Conservation (phyloP, 352 stramenopile genomes). For the Pythium chondricola region DNA sequence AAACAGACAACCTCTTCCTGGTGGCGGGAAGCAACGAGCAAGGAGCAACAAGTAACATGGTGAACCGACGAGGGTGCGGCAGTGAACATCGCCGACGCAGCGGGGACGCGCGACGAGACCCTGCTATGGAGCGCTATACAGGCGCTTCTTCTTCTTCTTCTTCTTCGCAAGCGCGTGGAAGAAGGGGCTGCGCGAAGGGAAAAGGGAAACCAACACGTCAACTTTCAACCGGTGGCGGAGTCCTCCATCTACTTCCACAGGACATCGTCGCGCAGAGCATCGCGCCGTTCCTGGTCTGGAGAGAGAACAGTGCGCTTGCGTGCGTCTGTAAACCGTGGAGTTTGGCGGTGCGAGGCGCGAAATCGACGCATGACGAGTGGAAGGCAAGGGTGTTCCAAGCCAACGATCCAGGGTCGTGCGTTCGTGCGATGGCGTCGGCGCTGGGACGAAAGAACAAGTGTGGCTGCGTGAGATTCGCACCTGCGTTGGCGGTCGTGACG, state of each 20-base stretch:
- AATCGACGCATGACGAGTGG: slow-evolving; percentile 29
- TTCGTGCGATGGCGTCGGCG: slow-evolving; percentile 13
- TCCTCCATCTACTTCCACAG: slow-evolving; percentile 21
- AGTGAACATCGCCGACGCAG: too few relatives aligned
- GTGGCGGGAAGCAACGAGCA: too few relatives aligned
- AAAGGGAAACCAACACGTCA: too few relatives aligned
- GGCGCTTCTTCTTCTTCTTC: too few relatives aligned
- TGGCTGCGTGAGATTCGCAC: slow-evolving; percentile 30
- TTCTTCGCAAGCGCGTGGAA: too few relatives aligned
- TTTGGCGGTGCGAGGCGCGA: slow-evolving; percentile 13
- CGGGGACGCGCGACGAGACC: too few relatives aligned
- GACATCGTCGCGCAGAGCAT: slow-evolving; percentile 38
- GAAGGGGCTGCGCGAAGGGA: too few relatives aligned
- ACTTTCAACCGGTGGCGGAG: too few relatives aligned
- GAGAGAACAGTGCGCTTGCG: slow-evolving; percentile 30
- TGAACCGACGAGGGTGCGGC: too few relatives aligned
- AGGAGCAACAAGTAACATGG: too few relatives aligned
- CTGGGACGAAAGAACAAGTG: slow-evolving; percentile 27
- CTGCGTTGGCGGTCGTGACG: slow-evolving; percentile 32
- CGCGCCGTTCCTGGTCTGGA: slow-evolving; percentile 40
- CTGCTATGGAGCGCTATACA: too few relatives aligned
- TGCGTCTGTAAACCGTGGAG: slow-evolving; percentile 25
- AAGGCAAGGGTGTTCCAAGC: slow-evolving; percentile 25
- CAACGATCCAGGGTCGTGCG: slow-evolving; percentile 14
- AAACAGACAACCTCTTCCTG: too few relatives aligned